Percentiles rank a stretch among this genome's conserved stretches.
These are phyloP conservation scores for Friedmanniomyces endolithicus DNA, from an alignment of 495 filamentous ascomycete genomes.

Conservation along the genomic window DNA sequence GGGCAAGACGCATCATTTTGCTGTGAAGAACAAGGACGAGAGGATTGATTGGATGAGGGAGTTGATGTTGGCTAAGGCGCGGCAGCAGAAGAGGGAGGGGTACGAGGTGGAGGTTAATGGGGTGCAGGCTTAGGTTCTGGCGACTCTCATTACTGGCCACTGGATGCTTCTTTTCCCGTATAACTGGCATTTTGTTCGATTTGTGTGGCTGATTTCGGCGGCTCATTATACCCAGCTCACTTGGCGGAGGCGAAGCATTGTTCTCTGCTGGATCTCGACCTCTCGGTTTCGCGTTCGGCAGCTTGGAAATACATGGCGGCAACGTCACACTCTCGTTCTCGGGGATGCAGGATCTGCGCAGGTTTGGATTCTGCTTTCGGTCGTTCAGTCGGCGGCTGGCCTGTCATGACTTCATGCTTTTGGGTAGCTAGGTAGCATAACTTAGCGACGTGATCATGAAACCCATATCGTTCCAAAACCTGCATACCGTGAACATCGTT, in stretches of 20 bases:
- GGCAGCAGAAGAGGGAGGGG: conserved; percentile 69
- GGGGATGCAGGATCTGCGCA: not conserved
- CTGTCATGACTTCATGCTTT: not conserved
- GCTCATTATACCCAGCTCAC: not conserved
- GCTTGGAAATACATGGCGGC: not conserved
- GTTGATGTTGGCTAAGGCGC: conserved; percentile 88
- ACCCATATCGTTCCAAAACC: not conserved
- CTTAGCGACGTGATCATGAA: conserved; percentile 6
- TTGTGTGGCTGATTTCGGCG: not conserved
- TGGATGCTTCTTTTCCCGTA: not conserved
- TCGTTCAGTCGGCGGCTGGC: not conserved
- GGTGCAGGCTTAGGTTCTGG: conserved; percentile 1
- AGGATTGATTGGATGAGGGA: conserved; percentile 98
- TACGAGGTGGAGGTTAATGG: conserved; percentile 76
- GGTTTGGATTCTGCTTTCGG: not conserved
- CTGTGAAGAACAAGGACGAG: conserved; percentile 73
- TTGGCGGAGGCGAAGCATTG: not conserved
- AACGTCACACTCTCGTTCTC: not conserved
- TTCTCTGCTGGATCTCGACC: not conserved
- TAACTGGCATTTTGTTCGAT: not conserved
- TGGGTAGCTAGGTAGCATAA: conserved; percentile 1
- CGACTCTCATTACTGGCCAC: not conserved
- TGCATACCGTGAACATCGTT: not conserved
- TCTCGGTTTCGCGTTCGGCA: not conserved
- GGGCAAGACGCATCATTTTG: conserved; percentile 85